These are phyloP conservation scores for Niebla homalea DNA, from an alignment of 495 filamentous ascomycete species.

Conservation along the genomic window DNA sequence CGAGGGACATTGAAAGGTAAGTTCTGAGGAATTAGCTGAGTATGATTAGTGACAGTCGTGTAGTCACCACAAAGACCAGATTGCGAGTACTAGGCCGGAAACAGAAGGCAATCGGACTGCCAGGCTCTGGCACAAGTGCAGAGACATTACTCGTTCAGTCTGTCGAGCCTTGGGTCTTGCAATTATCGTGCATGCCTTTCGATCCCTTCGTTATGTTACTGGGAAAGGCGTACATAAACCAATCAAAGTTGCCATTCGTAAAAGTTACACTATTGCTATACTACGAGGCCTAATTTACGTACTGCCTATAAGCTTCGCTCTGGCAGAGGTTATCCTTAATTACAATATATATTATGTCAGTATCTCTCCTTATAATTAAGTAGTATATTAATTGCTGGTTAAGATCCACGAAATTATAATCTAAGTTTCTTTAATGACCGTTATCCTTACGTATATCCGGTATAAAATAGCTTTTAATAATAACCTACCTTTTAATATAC, in stretches of 20 bases:
- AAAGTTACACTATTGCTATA: conserved; percentile 2
- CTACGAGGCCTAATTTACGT: conserved; percentile 8
- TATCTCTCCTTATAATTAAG: conserved; percentile 2
- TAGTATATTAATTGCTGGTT: conserved; percentile 16
- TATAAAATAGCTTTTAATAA: conserved; percentile 6
- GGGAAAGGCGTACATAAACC: conserved; percentile 6
- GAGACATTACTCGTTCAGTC: background rate
- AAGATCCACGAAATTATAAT: conserved; percentile 20
- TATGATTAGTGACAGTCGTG: too few species aligned
- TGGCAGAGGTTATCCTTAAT: conserved; percentile 13
- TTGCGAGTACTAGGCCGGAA: too few species aligned
- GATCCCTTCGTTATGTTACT: background rate
- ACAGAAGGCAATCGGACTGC: too few species aligned
- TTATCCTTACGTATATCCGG: conserved; percentile 15
- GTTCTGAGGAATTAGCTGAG: too few species aligned
- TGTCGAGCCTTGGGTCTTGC: conserved; percentile 7
- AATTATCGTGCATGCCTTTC: background rate
- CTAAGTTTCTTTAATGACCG: conserved; percentile 12
- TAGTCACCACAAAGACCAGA: too few species aligned
- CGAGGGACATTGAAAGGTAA: too few species aligned
- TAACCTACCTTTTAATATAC: conserved; percentile 12
- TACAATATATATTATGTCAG: conserved; percentile 13
- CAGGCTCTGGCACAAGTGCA: too few species aligned
- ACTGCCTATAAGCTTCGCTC: conserved; percentile 6
- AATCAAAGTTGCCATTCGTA: conserved; percentile 7